These are phyloP conservation scores for Debaryomyces tyrocola DNA, from an alignment of 805 yeast species.

Conservation along the genomic window DNA sequence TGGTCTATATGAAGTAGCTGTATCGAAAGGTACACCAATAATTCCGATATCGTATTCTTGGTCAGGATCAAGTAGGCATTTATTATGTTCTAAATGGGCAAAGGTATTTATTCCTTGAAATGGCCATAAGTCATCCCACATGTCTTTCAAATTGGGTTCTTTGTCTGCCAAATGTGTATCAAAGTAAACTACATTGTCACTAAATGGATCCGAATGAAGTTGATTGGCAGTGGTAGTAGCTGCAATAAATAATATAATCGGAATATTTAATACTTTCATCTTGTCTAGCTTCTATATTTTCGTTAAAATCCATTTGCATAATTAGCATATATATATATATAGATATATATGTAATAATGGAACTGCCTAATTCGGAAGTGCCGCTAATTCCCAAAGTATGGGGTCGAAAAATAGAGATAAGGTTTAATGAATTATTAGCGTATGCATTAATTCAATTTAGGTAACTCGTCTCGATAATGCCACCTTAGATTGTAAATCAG, in stretches of 20 bases:
- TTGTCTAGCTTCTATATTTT: neutral
- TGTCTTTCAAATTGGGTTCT: conserved; percentile 48
- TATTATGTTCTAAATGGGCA: conserved; percentile 66
- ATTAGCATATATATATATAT: too few species aligned
- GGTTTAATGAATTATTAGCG: too few species aligned
- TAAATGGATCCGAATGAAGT: conserved; percentile 5
- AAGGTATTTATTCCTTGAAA: conserved; percentile 67
- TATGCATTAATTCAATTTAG: too few species aligned
- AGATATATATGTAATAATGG: too few species aligned
- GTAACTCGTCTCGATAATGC: too few species aligned
- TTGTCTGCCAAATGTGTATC: neutral
- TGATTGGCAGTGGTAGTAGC: conserved; percentile 1
- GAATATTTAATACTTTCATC: neutral
- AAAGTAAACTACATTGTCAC: neutral
- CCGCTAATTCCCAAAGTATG: too few species aligned
- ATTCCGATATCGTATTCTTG: conserved; percentile 64
- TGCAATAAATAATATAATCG: neutral
- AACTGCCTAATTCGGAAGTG: too few species aligned
- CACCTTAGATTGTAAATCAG: too few species aligned
- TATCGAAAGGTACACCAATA: conserved; percentile 82
- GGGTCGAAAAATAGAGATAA: too few species aligned
- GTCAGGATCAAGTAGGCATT: conserved; percentile 54
- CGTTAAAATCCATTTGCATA: too few species aligned
- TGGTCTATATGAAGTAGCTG: conserved; percentile 74
- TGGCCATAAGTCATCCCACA: conserved; percentile 79